Evolutionary conservation across 768 basidiomycete species (phyloP), one percentile per base, ranked within the genome.

Genomic region (Boletus edulis): DNA sequence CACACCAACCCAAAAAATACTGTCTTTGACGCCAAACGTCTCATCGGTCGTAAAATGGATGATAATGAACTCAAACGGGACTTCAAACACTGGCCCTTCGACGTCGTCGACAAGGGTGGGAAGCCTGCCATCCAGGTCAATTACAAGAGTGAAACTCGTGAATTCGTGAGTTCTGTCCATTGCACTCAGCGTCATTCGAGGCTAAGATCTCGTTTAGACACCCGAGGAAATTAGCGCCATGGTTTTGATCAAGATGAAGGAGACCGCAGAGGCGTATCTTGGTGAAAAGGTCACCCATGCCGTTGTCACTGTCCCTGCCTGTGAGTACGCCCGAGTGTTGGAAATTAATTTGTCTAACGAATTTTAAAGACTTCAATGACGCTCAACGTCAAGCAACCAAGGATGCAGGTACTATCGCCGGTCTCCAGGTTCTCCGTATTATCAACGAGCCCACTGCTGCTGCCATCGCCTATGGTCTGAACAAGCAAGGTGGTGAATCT

Each of bases 381-480:
- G 94, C 96, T 67, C 96, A 98, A 76, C 92, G 95, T 71, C 96
- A 98, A 73, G 96, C 96, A 15, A 98, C 96, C 75, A 98, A 98
- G 78, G 96, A 98, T 67, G 93, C 96, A 56, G 94, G 94, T 66
- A 87, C 87, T 39, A 97, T 98, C 66, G 90, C 95, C 40, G 95
- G 94, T 70, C 88, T 98, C 51, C 84, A 89, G 64, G 91, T 97
- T 56, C 90, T 98, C 70, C 92, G 94, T 75, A 95, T 98, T 71
- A 94, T 98, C 78, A 97, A 98, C 77, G 94, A 98, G 74, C 93
- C 95, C 40, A 97, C 95, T 48, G 94, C 95, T 44, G 93, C 96
- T 64, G 95, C 94, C 55, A 96, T 97, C 77, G 94, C 95, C 61
- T 98, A 98, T 74, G 95, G 95, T 76, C 87, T 97, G 40, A 94